A percentile compares a stretch with the other conserved stretches of the same genome.
These are phyloP conservation scores for Ophioceras dolichostomum DNA, from an alignment of 2,329 filamentous ascomycete species.

Conservation along the genomic window DNA sequence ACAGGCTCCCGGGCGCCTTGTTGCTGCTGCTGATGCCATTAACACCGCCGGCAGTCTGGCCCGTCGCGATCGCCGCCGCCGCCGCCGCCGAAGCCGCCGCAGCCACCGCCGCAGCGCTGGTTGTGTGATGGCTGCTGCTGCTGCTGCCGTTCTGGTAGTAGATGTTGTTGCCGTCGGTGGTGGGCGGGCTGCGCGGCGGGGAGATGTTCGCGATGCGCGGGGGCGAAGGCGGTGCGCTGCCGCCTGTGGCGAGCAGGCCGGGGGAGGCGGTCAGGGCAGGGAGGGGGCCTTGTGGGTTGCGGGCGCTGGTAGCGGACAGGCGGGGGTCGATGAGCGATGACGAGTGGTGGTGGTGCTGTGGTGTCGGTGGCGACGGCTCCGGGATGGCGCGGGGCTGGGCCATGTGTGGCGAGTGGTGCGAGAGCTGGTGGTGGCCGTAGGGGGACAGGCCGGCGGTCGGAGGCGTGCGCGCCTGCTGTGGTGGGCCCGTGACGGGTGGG, in stretches of 20 bases:
- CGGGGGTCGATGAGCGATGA: constrained; percentile 18
- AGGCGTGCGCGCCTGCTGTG: constrained; percentile 9
- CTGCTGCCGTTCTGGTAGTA: constrained; percentile 6
- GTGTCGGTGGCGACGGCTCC: neutral
- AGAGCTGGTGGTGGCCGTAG: constrained; percentile 10
- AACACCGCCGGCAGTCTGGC: no score
- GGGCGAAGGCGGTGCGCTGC: no score
- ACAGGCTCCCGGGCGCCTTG: constrained; percentile 28
- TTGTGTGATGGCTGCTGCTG: neutral
- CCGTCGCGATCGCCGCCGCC: no score
- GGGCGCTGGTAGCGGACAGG: constrained; percentile 17
- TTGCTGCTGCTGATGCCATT: constrained; percentile 13
- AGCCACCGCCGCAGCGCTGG: neutral
- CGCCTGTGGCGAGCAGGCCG: no score
- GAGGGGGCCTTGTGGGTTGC: constrained; percentile 29
- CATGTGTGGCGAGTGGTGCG: constrained; percentile 2
- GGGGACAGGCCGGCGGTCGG: constrained; percentile 13
- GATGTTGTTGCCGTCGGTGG: constrained; percentile 15
- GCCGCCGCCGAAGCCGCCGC: neutral
- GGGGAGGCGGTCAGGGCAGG: constrained; percentile 23
- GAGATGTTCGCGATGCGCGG: no score
- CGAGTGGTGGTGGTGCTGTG: neutral
- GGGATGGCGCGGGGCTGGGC: constrained; percentile 1
- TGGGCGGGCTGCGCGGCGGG: no score
- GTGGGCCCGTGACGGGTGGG: constrained; percentile 12